phyloP scores from a whole-genome alignment of 441 rosid genomes.

The Brassica hybrid region DNA sequence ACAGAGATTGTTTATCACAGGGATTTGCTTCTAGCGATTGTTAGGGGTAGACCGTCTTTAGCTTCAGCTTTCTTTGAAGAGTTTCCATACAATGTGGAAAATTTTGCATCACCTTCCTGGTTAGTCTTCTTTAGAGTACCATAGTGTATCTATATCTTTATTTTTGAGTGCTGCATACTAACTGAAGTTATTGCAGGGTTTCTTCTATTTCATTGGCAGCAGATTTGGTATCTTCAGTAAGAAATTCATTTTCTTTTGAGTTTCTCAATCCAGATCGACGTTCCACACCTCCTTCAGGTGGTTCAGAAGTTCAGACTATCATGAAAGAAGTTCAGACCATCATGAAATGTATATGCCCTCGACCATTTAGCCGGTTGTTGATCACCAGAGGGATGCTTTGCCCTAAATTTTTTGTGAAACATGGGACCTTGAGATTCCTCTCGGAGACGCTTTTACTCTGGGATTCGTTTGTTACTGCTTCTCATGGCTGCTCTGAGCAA shows the following conservation, averaged over 20 bases:
- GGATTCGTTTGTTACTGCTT: constrained; percentile 61
- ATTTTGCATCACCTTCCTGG: constrained; percentile 84
- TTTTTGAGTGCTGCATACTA: no score
- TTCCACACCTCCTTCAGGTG: constrained; percentile 51
- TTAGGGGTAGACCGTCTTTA: constrained; percentile 71
- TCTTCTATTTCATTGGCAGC: constrained; percentile 85
- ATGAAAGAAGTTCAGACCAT: no score
- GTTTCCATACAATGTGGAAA: constrained; percentile 90
- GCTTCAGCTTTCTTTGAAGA: constrained; percentile 81
- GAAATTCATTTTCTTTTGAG: constrained; percentile 56
- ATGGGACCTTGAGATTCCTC: constrained; percentile 86
- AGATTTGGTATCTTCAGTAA: constrained; percentile 66
- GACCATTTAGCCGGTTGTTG: constrained; percentile 71
- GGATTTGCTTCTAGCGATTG: constrained; percentile 81
- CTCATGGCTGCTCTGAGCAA: constrained; percentile 44
- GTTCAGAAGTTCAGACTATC: constrained; percentile 61
- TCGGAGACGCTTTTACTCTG: constrained; percentile 74
- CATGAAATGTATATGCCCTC: constrained; percentile 75
- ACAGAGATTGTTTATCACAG: constrained; percentile 70
- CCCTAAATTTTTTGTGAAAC: constrained; percentile 77
- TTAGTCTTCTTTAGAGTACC: no score
- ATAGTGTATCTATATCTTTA: no score
- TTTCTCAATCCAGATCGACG: constrained; percentile 56
- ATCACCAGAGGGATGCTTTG: constrained; percentile 91
- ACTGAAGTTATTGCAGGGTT: constrained; percentile 80